Evolutionary conservation across 768 basidiomycete species (phyloP).

Genomic region (Epithele typhae): DNA sequence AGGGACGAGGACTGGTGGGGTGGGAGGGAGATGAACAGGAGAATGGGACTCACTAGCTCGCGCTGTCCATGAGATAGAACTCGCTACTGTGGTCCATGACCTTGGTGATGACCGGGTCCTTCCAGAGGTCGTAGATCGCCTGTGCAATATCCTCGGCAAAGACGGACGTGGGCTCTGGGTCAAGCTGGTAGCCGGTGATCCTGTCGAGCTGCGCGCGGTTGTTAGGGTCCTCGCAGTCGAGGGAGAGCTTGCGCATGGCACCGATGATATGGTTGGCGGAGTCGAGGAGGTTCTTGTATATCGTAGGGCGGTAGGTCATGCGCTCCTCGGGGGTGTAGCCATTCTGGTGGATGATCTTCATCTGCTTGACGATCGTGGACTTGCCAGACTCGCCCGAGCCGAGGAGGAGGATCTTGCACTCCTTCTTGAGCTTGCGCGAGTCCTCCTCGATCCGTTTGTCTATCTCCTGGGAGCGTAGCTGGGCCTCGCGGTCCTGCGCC

Average conservation of each 20-base stretch:
- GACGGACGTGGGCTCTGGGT: constrained; percentile 36
- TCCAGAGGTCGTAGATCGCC: constrained; percentile 66
- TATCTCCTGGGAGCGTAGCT: constrained; percentile 65
- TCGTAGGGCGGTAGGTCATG: constrained; percentile 66
- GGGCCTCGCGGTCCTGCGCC: constrained; percentile 50
- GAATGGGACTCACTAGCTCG: constrained; percentile 75
- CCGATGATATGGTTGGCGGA: constrained; percentile 82
- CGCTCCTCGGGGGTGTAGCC: constrained; percentile 82
- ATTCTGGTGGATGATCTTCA: constrained; percentile 97
- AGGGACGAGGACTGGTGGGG: background rate
- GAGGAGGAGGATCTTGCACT: constrained; percentile 91
- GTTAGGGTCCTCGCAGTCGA: constrained; percentile 64
- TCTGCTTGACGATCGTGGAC: constrained; percentile 95
- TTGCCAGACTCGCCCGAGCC: constrained; percentile 96
- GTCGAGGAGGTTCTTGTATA: constrained; percentile 86
- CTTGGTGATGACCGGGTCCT: constrained; percentile 52
- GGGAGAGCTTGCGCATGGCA: constrained; percentile 81
- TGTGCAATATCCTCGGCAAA: constrained; percentile 64
- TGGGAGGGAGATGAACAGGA: background rate
- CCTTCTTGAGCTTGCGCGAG: constrained; percentile 71
- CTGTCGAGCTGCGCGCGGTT: constrained; percentile 65
- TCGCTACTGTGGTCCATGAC: constrained; percentile 60
- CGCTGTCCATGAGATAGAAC: constrained; percentile 96
- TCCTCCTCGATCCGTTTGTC: constrained; percentile 88
- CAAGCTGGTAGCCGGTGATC: constrained; percentile 55